Base-by-base conservation (phyloP, 768 basidiomycete genomes). In the Auriculariales sp. region DNA sequence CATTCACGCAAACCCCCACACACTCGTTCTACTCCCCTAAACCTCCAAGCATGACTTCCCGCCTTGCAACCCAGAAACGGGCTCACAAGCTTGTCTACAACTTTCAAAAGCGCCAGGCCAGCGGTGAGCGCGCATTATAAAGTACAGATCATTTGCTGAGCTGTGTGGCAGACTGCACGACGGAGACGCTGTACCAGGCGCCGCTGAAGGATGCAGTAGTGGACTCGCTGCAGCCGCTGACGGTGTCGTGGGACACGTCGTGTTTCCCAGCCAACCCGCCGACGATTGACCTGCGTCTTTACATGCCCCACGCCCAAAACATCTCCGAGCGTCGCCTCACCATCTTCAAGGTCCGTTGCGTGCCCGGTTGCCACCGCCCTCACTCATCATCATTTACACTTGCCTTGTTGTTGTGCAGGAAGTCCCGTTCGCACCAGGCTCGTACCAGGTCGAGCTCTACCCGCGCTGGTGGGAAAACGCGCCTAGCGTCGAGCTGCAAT, bases 401-500 rank as follows among this genome's bases (percentile, higher is more conserved):
- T n/a, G n/a, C n/a, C n/a, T n/a, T n/a, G n/a, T n/a, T n/a, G n/a
- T n/a, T n/a, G n/a, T n/a, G 79, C 53, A 71, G 34, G 62, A 62
- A 28, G 71, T 87, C 48, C 63, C 68, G 45, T 75, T 65, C 57
- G 55, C 66, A 4, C 11, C 65, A 3, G 83, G 79, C 24, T 64
- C 61, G 31, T 79, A 77, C 59, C 60, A 55, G 48, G 66, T 75
- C 2, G 60, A 58, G 15, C 60, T 88, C 35, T 59, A 74, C 50
- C 78, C 84, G 1, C 66, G 71, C 17, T 87, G 84, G 83, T 89
- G 83, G 82, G 78, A 83, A 51, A 58, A 73, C 0, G 73, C 78
- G 4, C 35, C 66, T 1, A 59, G 66, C 1, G 61, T 71, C 30
- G 57, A 59, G 2, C 72, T 87, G 15, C 80, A 86, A 57, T 59